phyloP scores from a whole-genome alignment of 2,329 filamentous ascomycete genomes.

The Hortaea sp. region DNA sequence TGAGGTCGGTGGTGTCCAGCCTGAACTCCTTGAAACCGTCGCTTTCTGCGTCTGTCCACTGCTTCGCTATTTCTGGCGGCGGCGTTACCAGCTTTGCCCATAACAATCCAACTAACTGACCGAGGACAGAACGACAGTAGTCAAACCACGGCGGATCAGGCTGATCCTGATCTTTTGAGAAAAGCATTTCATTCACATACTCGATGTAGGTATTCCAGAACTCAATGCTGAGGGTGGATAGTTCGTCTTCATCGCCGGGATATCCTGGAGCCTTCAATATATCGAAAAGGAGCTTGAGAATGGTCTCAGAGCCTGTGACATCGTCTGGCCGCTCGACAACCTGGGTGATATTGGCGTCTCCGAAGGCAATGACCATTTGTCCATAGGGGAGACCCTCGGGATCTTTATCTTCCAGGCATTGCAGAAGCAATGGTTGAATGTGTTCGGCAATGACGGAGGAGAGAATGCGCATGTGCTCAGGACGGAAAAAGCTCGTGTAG shows the following conservation, averaged over 20 bases:
- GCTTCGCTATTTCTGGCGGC: conserved; percentile 42
- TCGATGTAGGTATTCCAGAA: conserved; percentile 75
- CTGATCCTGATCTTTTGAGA: conserved; percentile 37
- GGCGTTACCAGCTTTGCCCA: conserved; percentile 43
- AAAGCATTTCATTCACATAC: conserved; percentile 48
- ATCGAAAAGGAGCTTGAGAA: conserved; percentile 48
- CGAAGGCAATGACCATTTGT: conserved; percentile 57
- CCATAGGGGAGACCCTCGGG: conserved; percentile 51
- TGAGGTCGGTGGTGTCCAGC: conserved; percentile 67
- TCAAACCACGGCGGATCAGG: conserved; percentile 46
- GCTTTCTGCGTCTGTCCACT: conserved; percentile 58
- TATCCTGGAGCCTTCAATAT: conserved; percentile 57
- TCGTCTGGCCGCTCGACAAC: conserved; percentile 45
- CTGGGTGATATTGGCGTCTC: conserved; percentile 52
- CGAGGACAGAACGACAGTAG: conserved; percentile 48
- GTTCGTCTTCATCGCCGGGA: conserved; percentile 61
- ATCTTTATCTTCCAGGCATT: conserved; percentile 47
- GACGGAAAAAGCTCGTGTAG: conserved; percentile 53
- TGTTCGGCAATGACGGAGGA: conserved; percentile 50
- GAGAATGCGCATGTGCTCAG: conserved; percentile 48
- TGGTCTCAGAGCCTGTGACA: conserved; percentile 40
- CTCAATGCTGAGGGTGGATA: conserved; percentile 64
- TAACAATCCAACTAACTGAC: conserved; percentile 36
- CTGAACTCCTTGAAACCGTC: conserved; percentile 48
- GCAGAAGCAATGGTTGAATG: conserved; percentile 37